Evolutionary conservation across 352 stramenopile species (phyloP).

Genomic region (Pythium pyrilobum): DNA sequence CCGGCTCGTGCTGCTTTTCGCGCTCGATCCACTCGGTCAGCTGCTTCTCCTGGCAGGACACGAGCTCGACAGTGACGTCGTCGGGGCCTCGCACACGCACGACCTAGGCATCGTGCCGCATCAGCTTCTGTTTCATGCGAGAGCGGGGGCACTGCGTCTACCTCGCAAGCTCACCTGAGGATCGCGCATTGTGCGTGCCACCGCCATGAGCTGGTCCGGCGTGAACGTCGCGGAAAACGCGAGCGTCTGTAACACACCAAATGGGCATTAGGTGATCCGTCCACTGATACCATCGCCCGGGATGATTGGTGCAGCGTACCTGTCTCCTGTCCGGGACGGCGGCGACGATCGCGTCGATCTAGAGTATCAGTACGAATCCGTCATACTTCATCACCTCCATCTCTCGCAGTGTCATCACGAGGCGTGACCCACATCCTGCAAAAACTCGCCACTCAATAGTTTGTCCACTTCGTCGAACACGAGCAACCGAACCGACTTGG

Average conservation of each 20-base stretch:
- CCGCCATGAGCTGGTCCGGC: slow-evolving; percentile 46
- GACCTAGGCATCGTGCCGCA: slow-evolving; percentile 30
- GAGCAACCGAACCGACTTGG: slow-evolving; percentile 47
- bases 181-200: slow-evolving; percentile 50
- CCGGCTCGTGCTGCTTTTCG: slow-evolving; percentile 36
- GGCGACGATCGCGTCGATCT: slow-evolving; percentile 59
- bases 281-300: neutral
- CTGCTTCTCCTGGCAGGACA: slow-evolving; percentile 32
- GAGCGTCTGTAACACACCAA: slow-evolving; percentile 34
- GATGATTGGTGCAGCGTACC: slow-evolving; percentile 17
- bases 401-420: neutral
- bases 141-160: too few relatives aligned
- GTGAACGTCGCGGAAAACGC: slow-evolving; percentile 79
- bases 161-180: slow-evolving; percentile 50
- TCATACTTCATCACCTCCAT: neutral
- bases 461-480: slow-evolving; percentile 84
- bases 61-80: slow-evolving; percentile 63
- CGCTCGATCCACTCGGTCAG: slow-evolving; percentile 42
- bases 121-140: too few relatives aligned
- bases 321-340: slow-evolving; percentile 55
- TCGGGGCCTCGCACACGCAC: slow-evolving; percentile 52
- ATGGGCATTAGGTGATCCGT: neutral
- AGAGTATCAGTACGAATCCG: neutral
- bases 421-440: slow-evolving; percentile 37
- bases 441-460: slow-evolving; percentile 58